Percentiles rank a stretch among this genome's conserved stretches.
phyloP scores from a whole-genome alignment of 768 basidiomycete genomes.

The Lactarius psammicola region DNA sequence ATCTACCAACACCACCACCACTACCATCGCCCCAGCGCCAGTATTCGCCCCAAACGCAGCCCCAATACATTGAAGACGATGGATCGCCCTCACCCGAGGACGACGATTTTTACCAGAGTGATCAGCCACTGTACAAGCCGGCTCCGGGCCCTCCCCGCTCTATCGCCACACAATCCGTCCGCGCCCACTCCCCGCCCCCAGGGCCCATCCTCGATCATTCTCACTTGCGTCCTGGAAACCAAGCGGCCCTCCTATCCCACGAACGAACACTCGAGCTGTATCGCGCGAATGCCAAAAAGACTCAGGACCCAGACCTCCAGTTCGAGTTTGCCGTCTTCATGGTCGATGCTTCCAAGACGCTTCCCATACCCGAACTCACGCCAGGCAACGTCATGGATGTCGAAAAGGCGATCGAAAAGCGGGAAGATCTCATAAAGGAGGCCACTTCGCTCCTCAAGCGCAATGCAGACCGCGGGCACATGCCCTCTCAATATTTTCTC shows the following conservation, averaged over 20 bases:
- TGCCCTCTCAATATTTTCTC: conserved; percentile 94
- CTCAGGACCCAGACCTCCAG: conserved; percentile 94
- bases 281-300: conserved; percentile 97
- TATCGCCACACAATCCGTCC: conserved; percentile 53
- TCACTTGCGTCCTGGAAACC: conserved; percentile 88
- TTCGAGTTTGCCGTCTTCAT: conserved; percentile 99
- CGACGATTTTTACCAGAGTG: conserved; percentile 29
- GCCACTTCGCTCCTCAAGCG: conserved; percentile 84
- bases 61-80: conserved; percentile 27
- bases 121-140: conserved; percentile 8
- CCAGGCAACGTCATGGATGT: conserved; percentile 76
- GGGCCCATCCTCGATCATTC: conserved; percentile 84
- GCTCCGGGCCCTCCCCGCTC: conserved; percentile 34
- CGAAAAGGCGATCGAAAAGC: conserved; percentile 75
- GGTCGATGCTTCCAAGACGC: conserved; percentile 93
- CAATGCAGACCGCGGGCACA: conserved; percentile 91
- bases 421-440: conserved; percentile 87
- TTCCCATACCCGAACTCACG: conserved; percentile 70
- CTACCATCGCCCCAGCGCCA: not conserved
- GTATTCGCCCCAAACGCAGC: conserved; percentile 23
- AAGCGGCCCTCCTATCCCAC: conserved; percentile 90
- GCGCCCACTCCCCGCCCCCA: conserved; percentile 64
- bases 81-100: conserved; percentile 24
- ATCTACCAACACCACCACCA: conserved; percentile 2
- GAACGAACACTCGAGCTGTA: conserved; percentile 97